A percentile compares a stretch with the other conserved stretches of the same genome.
Evolutionary conservation across 768 basidiomycete species (phyloP).

Genomic region (Lactarius hengduanensis): DNA sequence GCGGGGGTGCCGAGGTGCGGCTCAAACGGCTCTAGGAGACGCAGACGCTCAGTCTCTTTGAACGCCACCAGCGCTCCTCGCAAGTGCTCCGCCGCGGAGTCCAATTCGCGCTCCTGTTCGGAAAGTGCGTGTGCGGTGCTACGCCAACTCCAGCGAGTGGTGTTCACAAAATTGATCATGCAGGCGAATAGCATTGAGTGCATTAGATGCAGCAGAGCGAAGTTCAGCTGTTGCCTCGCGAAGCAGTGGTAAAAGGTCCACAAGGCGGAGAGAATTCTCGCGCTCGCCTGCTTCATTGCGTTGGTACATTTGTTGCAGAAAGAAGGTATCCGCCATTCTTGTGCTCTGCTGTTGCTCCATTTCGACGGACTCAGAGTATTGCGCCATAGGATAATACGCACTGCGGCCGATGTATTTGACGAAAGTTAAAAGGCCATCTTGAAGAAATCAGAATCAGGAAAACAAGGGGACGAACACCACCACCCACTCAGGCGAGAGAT

Average conservation of each 20-base stretch:
- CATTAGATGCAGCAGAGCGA: conserved; percentile 35
- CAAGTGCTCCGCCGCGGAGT: conserved; percentile 33
- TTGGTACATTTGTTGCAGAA: conserved; percentile 37
- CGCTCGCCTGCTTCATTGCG: conserved; percentile 34
- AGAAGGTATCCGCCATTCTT: conserved; percentile 37
- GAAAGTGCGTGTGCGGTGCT: conserved; percentile 27
- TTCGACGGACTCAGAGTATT: conserved; percentile 16
- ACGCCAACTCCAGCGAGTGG: conserved; percentile 34
- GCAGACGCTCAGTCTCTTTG: conserved; percentile 36
- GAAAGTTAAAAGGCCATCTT: conserved; percentile 39
- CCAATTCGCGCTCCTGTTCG: conserved; percentile 31
- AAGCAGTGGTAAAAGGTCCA: conserved; percentile 39
- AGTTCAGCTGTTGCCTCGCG: conserved; percentile 38
- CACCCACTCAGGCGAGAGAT: conserved; percentile 40
- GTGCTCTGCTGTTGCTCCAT: conserved; percentile 19
- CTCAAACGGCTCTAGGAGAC: conserved; percentile 45
- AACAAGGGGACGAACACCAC: not conserved
- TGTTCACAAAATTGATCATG: conserved; percentile 38
- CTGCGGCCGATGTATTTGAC: conserved; percentile 32
- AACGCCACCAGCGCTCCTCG: conserved; percentile 36
- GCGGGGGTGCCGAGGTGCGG: conserved; percentile 34
- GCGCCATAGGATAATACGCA: conserved; percentile 6
- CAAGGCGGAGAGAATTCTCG: conserved; percentile 35
- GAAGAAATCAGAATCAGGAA: conserved; percentile 12
- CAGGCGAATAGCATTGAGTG: conserved; percentile 33